A percentile compares a stretch with the other conserved stretches of the same genome.
Evolutionary conservation across 305 asterid genomes (phyloP).

Genomic region (Rubia tinctorum): DNA sequence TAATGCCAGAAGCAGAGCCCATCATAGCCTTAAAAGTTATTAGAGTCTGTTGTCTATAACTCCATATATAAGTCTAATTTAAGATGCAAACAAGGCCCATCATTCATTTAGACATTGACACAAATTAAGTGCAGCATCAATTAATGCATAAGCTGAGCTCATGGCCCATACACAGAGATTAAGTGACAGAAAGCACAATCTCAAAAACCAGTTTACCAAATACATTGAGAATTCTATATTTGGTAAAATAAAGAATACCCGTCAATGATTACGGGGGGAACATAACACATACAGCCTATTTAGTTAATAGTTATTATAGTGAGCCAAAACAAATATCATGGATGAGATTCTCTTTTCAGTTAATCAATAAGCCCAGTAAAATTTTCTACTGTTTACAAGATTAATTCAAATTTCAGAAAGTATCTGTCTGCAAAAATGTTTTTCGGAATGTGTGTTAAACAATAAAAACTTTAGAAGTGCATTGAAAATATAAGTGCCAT

Average conservation of each 20-base stretch:
- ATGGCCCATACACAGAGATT: not conserved
- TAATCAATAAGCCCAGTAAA: not conserved
- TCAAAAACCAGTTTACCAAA: not conserved
- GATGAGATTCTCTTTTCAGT: not conserved
- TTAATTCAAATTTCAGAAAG: not conserved
- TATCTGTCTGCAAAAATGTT: not conserved
- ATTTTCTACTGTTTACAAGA: not conserved
- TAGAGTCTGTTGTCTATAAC: not conserved
- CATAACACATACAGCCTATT: not conserved
- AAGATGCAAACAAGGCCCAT: not conserved
- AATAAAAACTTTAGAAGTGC: not conserved
- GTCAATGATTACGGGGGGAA: not conserved
- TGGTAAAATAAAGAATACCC: not conserved
- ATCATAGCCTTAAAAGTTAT: not conserved
- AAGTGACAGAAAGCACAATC: not conserved
- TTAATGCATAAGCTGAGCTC: not conserved
- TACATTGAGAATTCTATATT: not conserved
- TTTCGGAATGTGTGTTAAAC: not conserved
- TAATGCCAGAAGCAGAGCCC: not conserved
- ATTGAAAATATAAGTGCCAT: not conserved
- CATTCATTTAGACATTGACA: too few relatives aligned
- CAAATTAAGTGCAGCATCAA: not conserved
- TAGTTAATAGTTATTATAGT: not conserved
- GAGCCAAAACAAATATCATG: not conserved
- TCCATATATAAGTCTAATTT: not conserved